phyloP scores from a whole-genome alignment of 352 stramenopile species.

The Albugo laibachii region DNA sequence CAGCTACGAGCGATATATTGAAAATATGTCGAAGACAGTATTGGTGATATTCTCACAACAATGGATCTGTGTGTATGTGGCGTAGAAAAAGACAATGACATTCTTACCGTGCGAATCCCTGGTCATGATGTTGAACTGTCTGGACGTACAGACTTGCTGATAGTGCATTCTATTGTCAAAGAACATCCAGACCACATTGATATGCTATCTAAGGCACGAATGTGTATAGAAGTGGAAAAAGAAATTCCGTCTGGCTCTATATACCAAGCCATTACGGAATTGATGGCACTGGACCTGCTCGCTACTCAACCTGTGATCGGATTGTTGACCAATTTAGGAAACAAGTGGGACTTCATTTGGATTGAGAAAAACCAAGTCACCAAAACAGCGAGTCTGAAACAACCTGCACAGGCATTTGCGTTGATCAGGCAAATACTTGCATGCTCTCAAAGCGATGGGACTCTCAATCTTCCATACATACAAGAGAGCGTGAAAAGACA shows the following conservation, averaged over 20 bases:
- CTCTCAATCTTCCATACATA: too few species aligned
- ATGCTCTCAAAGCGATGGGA: too few species aligned
- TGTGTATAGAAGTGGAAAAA: slow-evolving; percentile 30
- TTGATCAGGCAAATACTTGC: too few species aligned
- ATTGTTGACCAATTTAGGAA: slow-evolving; percentile 16
- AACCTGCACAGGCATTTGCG: too few species aligned
- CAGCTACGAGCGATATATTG: slow-evolving; percentile 13
- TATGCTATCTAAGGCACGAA: slow-evolving; percentile 15
- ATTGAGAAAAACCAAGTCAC: too few species aligned
- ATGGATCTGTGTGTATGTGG: slow-evolving; percentile 17
- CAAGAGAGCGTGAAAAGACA: too few species aligned
- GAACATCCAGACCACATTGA: not conserved
- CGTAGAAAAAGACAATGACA: slow-evolving; percentile 12
- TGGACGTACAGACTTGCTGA: slow-evolving; percentile 20
- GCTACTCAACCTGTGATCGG: slow-evolving; percentile 16
- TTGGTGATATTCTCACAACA: slow-evolving; percentile 13
- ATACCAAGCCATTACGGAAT: slow-evolving; percentile 19
- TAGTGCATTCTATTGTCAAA: slow-evolving; percentile 15
- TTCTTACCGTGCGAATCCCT: slow-evolving; percentile 15
- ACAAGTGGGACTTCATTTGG: too few species aligned
- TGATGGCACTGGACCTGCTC: slow-evolving; percentile 23
- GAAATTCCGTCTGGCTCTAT: slow-evolving; percentile 7
- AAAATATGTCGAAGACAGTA: slow-evolving; percentile 17
- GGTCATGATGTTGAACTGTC: slow-evolving; percentile 13
- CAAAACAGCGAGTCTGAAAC: too few species aligned